Evolutionary conservation across 139 green algal species (phyloP).

Genomic region (Pleodorina starrii): DNA sequence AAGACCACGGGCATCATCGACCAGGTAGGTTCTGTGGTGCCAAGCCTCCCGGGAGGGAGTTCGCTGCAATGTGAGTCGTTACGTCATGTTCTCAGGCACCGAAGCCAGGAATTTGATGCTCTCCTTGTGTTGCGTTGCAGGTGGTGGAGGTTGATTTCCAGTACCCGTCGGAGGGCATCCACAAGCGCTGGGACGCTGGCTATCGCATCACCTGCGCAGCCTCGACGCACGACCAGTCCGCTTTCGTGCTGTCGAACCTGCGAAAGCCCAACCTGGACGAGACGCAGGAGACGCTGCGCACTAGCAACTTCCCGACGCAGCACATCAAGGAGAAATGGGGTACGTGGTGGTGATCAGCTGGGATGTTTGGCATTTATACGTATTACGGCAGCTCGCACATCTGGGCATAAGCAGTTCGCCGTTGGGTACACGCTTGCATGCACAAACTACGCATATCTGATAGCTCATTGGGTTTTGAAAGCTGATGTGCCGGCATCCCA

Average conservation of each 20-base stretch:
- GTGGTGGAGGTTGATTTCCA: constrained; percentile 99
- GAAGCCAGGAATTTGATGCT: no score
- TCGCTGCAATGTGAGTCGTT: no score
- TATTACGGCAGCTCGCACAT: no score
- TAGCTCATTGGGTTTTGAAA: no score
- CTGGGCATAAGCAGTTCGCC: no score
- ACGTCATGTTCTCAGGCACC: no score
- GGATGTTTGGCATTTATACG: no score
- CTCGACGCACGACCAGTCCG: constrained; percentile 91
- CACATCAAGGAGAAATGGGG: constrained; percentile 99
- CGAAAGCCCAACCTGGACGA: constrained; percentile 76
- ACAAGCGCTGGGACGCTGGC: constrained; percentile 95
- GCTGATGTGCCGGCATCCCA: no score
- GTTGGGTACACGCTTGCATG: no score
- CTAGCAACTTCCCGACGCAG: constrained; percentile 90
- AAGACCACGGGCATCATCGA: constrained; percentile 94
- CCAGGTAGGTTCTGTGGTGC: constrained; percentile 79
- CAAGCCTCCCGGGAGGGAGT: no score
- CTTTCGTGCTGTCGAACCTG: constrained; percentile 80
- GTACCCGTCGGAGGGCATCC: constrained; percentile 98
- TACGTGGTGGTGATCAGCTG: no score
- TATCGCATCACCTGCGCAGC: constrained; percentile 96
- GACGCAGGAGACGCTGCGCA: constrained; percentile 95
- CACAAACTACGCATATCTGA: no score
- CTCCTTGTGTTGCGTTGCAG: neutral